Evolutionary conservation across 2,329 filamentous ascomycete genomes (phyloP).

Genomic region (Colletotrichum magnum): DNA sequence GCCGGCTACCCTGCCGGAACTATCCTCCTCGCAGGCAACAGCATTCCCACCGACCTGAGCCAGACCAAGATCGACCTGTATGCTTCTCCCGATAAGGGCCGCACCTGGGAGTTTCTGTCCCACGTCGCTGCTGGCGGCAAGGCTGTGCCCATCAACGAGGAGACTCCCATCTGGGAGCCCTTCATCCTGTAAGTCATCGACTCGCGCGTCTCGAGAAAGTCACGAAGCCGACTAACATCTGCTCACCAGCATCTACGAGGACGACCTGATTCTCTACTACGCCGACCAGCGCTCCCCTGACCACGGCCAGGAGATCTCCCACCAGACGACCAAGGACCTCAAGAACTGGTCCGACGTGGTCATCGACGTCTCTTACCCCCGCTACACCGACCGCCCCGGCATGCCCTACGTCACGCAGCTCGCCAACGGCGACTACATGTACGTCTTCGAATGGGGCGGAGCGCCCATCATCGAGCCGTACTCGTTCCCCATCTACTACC

Average conservation of each 20-base stretch:
- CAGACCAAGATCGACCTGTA: slow-evolving; percentile 79
- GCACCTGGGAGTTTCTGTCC: slow-evolving; percentile 77
- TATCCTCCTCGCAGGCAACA: slow-evolving; percentile 72
- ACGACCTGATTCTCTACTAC: slow-evolving; percentile 76
- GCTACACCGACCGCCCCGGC: slow-evolving; percentile 75
- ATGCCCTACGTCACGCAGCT: slow-evolving; percentile 76
- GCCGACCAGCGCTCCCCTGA: slow-evolving; percentile 77
- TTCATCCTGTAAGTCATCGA: slow-evolving; percentile 64
- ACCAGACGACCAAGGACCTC: slow-evolving; percentile 73
- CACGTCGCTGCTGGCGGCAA: slow-evolving; percentile 75
- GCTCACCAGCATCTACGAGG: slow-evolving; percentile 63
- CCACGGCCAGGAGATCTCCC: slow-evolving; percentile 78
- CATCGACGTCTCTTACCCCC: slow-evolving; percentile 74
- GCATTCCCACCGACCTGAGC: slow-evolving; percentile 71
- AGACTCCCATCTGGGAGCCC: slow-evolving; percentile 81
- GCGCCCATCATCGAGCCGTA: slow-evolving; percentile 52
- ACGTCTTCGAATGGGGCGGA: slow-evolving; percentile 74
- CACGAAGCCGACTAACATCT: background rate
- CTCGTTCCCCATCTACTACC: slow-evolving; percentile 62
- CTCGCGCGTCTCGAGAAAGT: background rate
- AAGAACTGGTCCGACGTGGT: slow-evolving; percentile 68
- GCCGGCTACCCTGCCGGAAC: slow-evolving; percentile 74
- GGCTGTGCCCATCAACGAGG: slow-evolving; percentile 73
- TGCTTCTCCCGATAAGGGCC: slow-evolving; percentile 71
- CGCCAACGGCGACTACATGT: slow-evolving; percentile 72